Base-by-base conservation (phyloP, 2,329 filamentous ascomycete genomes). In the Hypoxylon sp. region DNA sequence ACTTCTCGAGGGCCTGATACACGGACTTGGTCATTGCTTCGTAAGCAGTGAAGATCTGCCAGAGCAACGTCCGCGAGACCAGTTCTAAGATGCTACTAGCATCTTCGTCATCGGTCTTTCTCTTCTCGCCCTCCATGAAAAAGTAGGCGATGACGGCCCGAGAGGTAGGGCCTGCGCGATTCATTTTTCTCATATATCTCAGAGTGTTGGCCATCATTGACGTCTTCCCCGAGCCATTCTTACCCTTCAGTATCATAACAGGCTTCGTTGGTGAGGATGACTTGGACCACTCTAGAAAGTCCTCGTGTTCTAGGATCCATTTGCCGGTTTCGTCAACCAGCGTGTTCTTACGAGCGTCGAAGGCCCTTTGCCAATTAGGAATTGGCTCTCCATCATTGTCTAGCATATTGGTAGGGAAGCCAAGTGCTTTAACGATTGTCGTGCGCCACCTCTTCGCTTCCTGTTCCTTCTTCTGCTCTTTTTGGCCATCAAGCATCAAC, bases 11-110 rank as follows among this genome's bases (percentile, higher is more conserved):
- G 9, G 74, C 74, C 39, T 72, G 71, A 39, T 73, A 75, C 3
- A 77, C 72, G 4, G 76, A 75, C 66, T 78, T 79, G 19, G 76
- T 75, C 72, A 79, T 77, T 0, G 77, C 74, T 54, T 78, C 77
- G 17, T 78, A 76, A 3, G 75, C 73, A 19, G 74, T 77, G 1
- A 74, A 72, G 17, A 80, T 73, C 64, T 80, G 78, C 75, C 77
- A 80, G 22, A 80, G 69, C 11, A 78, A 59, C 14, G 74, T 73
- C 42, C 75, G 71, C 8, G 76, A 73, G 22, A 77, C 69, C 1
- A 73, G 29, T 35, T 76, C 73, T 22, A 77, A 46, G 17, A 67
- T 48, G 11, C 52, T 66, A 9, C 67, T 66, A n/a, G 63, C 59
- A 31, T 76, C 75, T 42, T 75, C 76, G 2, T 75, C 76, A 5